Evolutionary conservation across 805 yeast genomes (phyloP), one percentile per base, ranked within the genome.

Genomic region (Yamadazyma laniorum): DNA sequence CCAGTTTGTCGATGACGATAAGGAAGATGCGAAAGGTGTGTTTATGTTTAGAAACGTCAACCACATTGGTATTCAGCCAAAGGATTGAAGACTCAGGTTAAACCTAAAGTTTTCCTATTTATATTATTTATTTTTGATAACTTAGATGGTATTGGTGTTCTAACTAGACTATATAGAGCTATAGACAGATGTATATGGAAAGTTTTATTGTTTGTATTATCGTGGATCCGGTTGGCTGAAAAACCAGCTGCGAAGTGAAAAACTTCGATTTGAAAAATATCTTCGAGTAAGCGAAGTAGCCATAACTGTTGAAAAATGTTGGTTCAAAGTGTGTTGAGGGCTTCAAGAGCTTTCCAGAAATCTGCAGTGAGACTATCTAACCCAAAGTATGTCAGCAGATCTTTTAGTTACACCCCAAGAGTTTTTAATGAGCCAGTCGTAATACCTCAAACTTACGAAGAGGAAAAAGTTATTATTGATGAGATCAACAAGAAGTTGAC

Each of bases 401-500:
- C 13, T n/a, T 39, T 39, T 26, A 29, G 27, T 16, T 35, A 19
- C 12, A 17, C 43, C 3, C 15, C 27, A 3, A 37, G 37, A 18
- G 21, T 32, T 4, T 37, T 43, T 4, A 35, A 34, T 25, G 44
- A 37, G n/a, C n/a, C 15, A 14, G 23, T 34, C 7, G 23, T 46
- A 25, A 36, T 49, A 35, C 74, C 74, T 8, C 42, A 55, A 32
- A 67, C 79, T 14, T 84, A 83, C 50, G 90, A 81, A 47, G 89
- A 85, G 48, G 95, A 85, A 54, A 82, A 82, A 57, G 81, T 71
- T 26, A 59, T 78, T 29, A 69, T 85, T 37, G 89, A 83, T 58
- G 74, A 75, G 48, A 70, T 84, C 47, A 67, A 73, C 44, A 55
- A 53, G 6, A 49, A 57, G 3, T 61, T 85, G 42, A 64, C 77